phyloP scores from a whole-genome alignment of 1,284 basidiomycete species.

The Porodaedalea pini region DNA sequence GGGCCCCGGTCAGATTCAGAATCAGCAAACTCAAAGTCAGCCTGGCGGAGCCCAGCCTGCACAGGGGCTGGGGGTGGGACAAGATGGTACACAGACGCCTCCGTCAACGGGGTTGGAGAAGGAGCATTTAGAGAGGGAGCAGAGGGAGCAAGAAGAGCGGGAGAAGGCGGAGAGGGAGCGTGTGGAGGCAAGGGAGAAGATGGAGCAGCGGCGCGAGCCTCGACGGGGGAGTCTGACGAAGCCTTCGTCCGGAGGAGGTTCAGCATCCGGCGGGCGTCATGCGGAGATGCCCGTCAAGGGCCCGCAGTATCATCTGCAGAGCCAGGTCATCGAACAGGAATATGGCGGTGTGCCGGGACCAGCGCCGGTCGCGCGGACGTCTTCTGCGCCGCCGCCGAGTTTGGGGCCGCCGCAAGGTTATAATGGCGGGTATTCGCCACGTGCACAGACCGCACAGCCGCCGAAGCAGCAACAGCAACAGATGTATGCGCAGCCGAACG shows the following conservation, averaged over 20 bases:
- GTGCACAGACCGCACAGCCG: slow-evolving; percentile 2
- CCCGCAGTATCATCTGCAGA: slow-evolving; percentile 91
- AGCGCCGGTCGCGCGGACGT: slow-evolving; percentile 20
- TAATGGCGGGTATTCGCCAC: slow-evolving; percentile 6
- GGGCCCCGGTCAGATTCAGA: slow-evolving; percentile 14
- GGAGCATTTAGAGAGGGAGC: slow-evolving; percentile 43
- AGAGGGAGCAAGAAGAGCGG: slow-evolving; percentile 32
- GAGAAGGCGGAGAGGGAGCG: slow-evolving; percentile 32
- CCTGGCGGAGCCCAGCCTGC: not conserved
- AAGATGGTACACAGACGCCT: slow-evolving; percentile 40
- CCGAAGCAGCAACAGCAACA: not conserved
- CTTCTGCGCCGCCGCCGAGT: slow-evolving; percentile 25
- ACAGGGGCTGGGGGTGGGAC: slow-evolving; percentile 33
- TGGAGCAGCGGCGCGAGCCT: slow-evolving; percentile 34
- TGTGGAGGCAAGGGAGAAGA: slow-evolving; percentile 36
- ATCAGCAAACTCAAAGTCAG: slow-evolving; percentile 12
- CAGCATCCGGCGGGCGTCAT: slow-evolving; percentile 50
- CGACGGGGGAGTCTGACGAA: slow-evolving; percentile 42
- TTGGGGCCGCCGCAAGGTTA: slow-evolving; percentile 24
- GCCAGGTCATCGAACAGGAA: slow-evolving; percentile 87
- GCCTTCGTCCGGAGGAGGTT: slow-evolving; percentile 53
- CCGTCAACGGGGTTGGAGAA: slow-evolving; percentile 36
- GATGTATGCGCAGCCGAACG: slow-evolving; percentile 14
- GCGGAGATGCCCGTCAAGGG: slow-evolving; percentile 85
- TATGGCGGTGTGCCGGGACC: slow-evolving; percentile 40